Conservation (phyloP, 2,329 filamentous ascomycete genomes). For the Trichoderma lentiforme region DNA sequence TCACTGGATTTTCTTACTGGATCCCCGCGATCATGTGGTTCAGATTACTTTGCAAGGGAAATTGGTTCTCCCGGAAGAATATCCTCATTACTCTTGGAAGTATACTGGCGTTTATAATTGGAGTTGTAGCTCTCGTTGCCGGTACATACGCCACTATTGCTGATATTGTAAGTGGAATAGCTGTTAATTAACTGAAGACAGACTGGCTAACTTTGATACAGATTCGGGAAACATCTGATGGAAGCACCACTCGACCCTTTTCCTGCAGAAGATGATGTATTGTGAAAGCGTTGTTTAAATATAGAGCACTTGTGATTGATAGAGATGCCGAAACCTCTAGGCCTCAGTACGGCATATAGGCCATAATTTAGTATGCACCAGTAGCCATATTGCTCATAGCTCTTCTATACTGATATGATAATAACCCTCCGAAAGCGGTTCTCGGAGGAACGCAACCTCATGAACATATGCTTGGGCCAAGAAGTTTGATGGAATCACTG, state of each 20-base stretch:
- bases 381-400: neutral
- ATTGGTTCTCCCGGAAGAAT: slow-evolving; percentile 28
- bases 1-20: slow-evolving; percentile 31
- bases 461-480: neutral
- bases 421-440: neutral
- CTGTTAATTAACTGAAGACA: neutral
- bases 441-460: neutral
- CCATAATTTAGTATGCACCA: neutral
- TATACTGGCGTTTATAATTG: slow-evolving; percentile 29
- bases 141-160: slow-evolving; percentile 30
- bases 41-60: slow-evolving; percentile 21
- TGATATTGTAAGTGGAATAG: slow-evolving; percentile 28
- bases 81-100: slow-evolving; percentile 26
- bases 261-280: slow-evolving; percentile 18
- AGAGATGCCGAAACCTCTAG: neutral
- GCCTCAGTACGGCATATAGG: neutral
- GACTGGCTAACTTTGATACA: slow-evolving; percentile 6
- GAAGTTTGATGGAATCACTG: neutral
- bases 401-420: neutral
- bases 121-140: slow-evolving; percentile 28
- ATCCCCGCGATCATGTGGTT: slow-evolving; percentile 26
- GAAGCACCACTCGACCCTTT: slow-evolving; percentile 22
- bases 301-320: neutral
- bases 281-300: neutral
- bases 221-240: slow-evolving; percentile 24